A percentile compares a stretch with the other conserved stretches of the same genome.
Evolutionary conservation across 1,139 yeast genomes (phyloP).

Genomic region (Lodderomyces margitis): DNA sequence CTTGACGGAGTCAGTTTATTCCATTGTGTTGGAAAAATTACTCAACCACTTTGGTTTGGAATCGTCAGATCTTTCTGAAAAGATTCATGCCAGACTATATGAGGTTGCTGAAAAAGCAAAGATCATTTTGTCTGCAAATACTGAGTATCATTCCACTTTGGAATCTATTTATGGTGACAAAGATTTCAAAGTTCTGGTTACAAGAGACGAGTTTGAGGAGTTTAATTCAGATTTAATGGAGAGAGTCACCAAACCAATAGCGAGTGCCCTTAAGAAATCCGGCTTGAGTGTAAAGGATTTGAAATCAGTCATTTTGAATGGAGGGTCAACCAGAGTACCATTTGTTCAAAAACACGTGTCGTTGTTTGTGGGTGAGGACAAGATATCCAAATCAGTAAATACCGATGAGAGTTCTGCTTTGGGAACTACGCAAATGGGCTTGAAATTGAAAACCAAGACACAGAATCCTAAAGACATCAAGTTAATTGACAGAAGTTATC

Average conservation of each 20-base stretch:
- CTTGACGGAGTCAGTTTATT: constrained; percentile 65
- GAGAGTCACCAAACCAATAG: constrained; percentile 55
- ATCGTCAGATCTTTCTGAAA: constrained; percentile 42
- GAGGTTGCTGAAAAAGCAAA: constrained; percentile 89
- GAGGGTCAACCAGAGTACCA: constrained; percentile 93
- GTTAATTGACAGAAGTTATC: constrained; percentile 53
- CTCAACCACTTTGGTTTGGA: constrained; percentile 39
- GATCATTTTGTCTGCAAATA: constrained; percentile 79
- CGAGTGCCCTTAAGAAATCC: constrained; percentile 44
- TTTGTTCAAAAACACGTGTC: constrained; percentile 64
- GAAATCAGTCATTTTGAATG: constrained; percentile 74
- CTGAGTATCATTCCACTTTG: constrained; percentile 68
- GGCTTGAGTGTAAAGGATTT: constrained; percentile 37
- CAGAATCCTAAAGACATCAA: constrained; percentile 62
- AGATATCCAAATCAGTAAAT: constrained; percentile 82
- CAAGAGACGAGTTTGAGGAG: constrained; percentile 78
- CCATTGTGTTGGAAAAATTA: constrained; percentile 59
- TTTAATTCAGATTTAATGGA: constrained; percentile 41
- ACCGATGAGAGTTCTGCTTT: constrained; percentile 94
- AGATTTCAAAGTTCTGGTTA: constrained; percentile 65
- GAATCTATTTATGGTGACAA: constrained; percentile 69
- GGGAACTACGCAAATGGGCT: constrained; percentile 85
- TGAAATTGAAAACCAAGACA: constrained; percentile 44
- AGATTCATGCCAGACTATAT: constrained; percentile 66
- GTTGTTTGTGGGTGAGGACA: constrained; percentile 50